Base-by-base conservation (phyloP, 140 eudicot species). In the Senecio squalidus region DNA sequence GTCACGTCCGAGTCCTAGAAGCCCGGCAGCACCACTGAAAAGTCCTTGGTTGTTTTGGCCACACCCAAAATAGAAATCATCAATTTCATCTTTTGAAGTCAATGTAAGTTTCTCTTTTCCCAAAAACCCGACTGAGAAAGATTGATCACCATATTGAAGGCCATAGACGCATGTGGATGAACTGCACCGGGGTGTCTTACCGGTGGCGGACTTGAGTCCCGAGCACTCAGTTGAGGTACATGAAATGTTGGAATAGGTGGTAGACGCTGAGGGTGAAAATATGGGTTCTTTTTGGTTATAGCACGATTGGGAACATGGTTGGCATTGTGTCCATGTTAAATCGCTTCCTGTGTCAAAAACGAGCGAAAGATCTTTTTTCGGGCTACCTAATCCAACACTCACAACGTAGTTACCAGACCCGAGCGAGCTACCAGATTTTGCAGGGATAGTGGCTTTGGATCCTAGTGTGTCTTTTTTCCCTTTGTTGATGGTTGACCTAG, bases 311-410 rank as follows among this genome's bases (percentile, higher is more conserved):
- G 72, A 82, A 43, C 96, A 88, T 1, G 96, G 96, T 25, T 74
- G 64, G 55, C 96, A 88, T 18, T 88, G 96, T 8, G 96, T 88
- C 96, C 96, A 88, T 0, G 90, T 88, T 5, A 88, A 60, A 51
- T 76, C 86, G 14, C 94, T 84, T 9, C 96, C 98, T 0, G 98
- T 91, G 78, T 91, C 98, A 14, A 91, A 91, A 9, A 86, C 61
- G 23, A 91, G 71, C 2, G 90, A 70, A 8, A 83, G 73, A 53
- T 78, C 69, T 36, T 86, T 78, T 24, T 60, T 56, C 0, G 98
- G 98, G 0, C 88, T 76, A n/a, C 98, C 98, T 13, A 91, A 71
- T 26, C 91, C 88, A 7, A 86, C 62, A 2, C 61, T 66, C 11
- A 86, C 84, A 16, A 91, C 23, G 77, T 86, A 91, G 74, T 91